phyloP scores from a whole-genome alignment of 2,329 filamentous ascomycete species.

The Neoarthrinium moseri region DNA sequence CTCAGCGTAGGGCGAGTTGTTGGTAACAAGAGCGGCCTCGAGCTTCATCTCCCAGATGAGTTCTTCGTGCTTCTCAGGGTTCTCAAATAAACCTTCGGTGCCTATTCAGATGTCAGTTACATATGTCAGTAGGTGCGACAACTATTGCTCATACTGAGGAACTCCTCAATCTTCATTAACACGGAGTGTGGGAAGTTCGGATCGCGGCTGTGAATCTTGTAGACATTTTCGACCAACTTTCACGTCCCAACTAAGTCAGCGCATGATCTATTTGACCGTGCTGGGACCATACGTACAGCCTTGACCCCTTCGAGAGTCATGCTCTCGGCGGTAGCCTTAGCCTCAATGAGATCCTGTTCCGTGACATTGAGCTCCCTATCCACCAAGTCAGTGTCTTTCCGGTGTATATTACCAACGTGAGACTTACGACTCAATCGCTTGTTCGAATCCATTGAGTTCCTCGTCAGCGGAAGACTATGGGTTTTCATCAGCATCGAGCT shows the following conservation, averaged over 20 bases:
- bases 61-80: conserved; percentile 33
- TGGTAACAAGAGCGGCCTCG: conserved; percentile 30
- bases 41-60: conserved; percentile 33
- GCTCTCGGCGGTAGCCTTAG: background rate
- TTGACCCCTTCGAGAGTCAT: conserved; percentile 2
- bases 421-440: conserved; percentile 4
- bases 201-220: conserved; percentile 3
- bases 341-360: conserved; percentile 7
- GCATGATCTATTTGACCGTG: background rate
- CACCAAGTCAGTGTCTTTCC: background rate
- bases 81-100: conserved; percentile 22
- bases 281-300: background rate
- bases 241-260: background rate
- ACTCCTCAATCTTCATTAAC: conserved; percentile 1
- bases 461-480: background rate
- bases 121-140: background rate
- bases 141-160: background rate
- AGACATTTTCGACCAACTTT: background rate
- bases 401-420: background rate
- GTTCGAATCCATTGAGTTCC: conserved; percentile 3
- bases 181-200: conserved; percentile 6
- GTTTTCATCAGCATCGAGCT: too few species aligned
- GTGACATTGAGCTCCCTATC: conserved; percentile 8
- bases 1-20: conserved; percentile 37
- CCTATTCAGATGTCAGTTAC: background rate